These are phyloP conservation scores for Euphorbia neoarborescens DNA, from an alignment of 441 rosid genomes.

Conservation along the genomic window DNA sequence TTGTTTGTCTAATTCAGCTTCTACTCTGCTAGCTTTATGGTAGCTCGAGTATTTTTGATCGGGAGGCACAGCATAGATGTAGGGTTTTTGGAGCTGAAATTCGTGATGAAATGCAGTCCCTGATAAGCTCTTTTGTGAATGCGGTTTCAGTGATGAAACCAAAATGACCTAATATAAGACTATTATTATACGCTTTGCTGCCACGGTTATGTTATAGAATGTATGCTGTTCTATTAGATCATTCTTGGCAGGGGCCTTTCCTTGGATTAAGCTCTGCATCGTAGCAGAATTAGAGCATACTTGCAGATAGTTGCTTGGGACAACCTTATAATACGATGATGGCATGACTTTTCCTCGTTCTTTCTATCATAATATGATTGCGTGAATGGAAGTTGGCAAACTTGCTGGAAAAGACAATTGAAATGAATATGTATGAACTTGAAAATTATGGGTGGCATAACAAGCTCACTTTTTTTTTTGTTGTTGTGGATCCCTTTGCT, in stretches of 20 bases:
- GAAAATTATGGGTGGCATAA: too few species aligned
- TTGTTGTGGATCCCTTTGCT: background rate
- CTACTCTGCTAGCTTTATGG: background rate
- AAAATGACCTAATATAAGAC: background rate
- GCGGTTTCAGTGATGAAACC: background rate
- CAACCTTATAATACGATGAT: background rate
- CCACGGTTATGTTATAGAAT: background rate
- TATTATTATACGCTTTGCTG: background rate
- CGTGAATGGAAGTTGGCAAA: background rate
- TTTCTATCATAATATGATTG: background rate
- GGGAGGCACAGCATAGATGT: background rate
- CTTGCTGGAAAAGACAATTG: background rate
- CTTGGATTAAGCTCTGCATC: conserved; percentile 1
- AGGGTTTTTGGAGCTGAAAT: background rate
- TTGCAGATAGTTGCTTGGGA: background rate
- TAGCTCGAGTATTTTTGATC: background rate
- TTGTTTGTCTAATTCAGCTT: background rate
- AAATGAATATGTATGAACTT: background rate
- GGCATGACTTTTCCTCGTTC: background rate
- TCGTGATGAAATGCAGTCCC: background rate
- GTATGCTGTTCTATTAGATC: background rate
- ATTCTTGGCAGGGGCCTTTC: background rate
- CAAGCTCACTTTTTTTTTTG: background rate
- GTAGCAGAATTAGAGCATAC: conserved; percentile 1
- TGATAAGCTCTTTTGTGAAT: background rate